phyloP scores from a whole-genome alignment of 2,329 filamentous ascomycete species.

The Leptographium procerum region DNA sequence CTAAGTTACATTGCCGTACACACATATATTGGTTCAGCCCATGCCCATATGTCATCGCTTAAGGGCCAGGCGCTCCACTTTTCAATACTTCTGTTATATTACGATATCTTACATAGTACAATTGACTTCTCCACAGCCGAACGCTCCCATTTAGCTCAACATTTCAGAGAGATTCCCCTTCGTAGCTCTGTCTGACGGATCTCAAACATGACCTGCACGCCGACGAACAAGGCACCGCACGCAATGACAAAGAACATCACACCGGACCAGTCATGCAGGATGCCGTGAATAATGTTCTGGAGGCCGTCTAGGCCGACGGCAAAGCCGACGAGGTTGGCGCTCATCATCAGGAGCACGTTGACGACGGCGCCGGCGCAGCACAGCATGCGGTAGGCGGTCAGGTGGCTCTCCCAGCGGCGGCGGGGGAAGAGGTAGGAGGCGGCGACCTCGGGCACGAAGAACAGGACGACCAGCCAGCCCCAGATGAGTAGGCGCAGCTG shows the following conservation, averaged over 20 bases:
- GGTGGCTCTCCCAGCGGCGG: slow-evolving; percentile 55
- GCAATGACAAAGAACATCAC: slow-evolving; percentile 61
- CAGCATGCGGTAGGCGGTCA: slow-evolving; percentile 66
- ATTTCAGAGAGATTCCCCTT: slow-evolving; percentile 73
- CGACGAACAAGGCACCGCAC: slow-evolving; percentile 68
- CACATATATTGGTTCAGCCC: not conserved
- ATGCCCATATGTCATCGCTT: not conserved
- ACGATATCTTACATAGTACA: not conserved
- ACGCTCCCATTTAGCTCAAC: slow-evolving; percentile 23
- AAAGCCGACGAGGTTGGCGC: slow-evolving; percentile 89
- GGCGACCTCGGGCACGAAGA: slow-evolving; percentile 80
- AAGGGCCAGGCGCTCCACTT: not conserved
- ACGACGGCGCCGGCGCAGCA: slow-evolving; percentile 70
- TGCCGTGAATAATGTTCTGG: slow-evolving; percentile 61
- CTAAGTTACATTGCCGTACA: not conserved
- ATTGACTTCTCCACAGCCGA: not conserved
- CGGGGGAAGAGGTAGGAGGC: slow-evolving; percentile 62
- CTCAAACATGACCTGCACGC: slow-evolving; percentile 93
- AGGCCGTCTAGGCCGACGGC: slow-evolving; percentile 84
- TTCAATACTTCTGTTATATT: not conserved
- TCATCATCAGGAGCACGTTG: slow-evolving; percentile 92
- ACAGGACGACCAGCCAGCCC: slow-evolving; percentile 93
- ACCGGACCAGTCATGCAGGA: slow-evolving; percentile 62
- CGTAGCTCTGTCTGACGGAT: slow-evolving; percentile 74
- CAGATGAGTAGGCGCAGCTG: slow-evolving; percentile 81